phyloP scores from a whole-genome alignment of 495 filamentous ascomycete genomes.

The Talaromyces liani region DNA sequence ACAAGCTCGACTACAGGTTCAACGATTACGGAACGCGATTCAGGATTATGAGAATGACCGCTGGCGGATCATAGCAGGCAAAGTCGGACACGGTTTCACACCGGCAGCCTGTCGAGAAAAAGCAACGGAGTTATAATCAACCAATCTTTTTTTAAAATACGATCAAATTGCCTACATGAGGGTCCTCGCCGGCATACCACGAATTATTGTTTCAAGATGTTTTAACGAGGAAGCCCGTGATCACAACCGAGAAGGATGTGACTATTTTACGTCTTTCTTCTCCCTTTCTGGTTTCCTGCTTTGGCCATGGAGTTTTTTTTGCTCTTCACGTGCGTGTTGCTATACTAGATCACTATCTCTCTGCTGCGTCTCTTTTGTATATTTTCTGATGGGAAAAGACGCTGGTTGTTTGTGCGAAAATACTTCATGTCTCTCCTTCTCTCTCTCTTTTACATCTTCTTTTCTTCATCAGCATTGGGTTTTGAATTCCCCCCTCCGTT shows the following conservation, averaged over 20 bases:
- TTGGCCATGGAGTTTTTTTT: neutral
- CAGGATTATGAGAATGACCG: conserved; percentile 85
- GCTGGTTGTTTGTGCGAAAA: neutral
- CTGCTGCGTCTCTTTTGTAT: neutral
- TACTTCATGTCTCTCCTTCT: neutral
- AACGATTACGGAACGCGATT: conserved; percentile 69
- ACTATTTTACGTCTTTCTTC: neutral
- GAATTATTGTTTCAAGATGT: neutral
- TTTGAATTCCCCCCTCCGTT: neutral
- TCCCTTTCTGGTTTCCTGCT: neutral
- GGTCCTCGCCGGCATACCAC: neutral
- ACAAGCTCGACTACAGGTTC: conserved; percentile 44
- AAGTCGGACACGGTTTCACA: conserved; percentile 79
- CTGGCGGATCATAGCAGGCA: conserved; percentile 81
- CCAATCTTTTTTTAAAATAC: neutral
- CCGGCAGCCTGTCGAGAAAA: conserved; percentile 78
- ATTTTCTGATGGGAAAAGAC: neutral
- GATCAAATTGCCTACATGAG: neutral
- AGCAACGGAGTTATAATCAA: conserved; percentile 48
- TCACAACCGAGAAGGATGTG: neutral
- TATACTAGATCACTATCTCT: neutral
- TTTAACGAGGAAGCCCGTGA: neutral
- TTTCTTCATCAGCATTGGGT: neutral
- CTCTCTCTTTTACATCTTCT: neutral
- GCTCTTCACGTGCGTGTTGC: neutral